Evolutionary conservation across 331 rosid genomes (phyloP), one percentile per base, ranked within the genome.

Genomic region (Ulmus americana): DNA sequence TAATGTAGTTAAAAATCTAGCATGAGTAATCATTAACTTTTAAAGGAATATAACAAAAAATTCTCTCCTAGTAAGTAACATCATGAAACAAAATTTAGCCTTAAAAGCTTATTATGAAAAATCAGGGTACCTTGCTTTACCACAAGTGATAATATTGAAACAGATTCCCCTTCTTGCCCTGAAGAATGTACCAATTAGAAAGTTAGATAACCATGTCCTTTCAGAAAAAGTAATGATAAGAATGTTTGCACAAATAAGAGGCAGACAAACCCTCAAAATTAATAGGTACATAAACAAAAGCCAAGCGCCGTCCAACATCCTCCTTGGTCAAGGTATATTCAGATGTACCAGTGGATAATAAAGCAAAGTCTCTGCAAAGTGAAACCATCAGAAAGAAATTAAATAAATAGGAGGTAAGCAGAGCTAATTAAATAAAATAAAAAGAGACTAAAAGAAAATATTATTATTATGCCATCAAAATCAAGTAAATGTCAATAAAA

Each of bases 91-190:
- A 72, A 64, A 55, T 53, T 45, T 20, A 67, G 60, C 46, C n/a
- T 55, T 14, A 75, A 60, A 70, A 69, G 40, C 7, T 40, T 70
- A 59, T 22, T 75, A 56, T 58, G 62, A 58, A 41, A 69, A 44
- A 62, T 68, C 67, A 59, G 68, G 61, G 48, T 92, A 94, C 99
- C 99, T 87, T 85, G 86, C 81, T 82, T 85, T 60, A 94, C 97
- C 63, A 73, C 75, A 59, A 82, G 64, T 45, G 99, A 82, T 73
- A 69, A 20, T 45, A 78, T 63, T 18, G 97, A 87, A 58, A 78
- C 59, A 57, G 97, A 83, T 54, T 82, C 85, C 68, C 99, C 99
- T 84, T 94, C 95, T 70, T 87, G 91, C 48, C 99, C 99, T 94
- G 81, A 72, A 75, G 11, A 76, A 56, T 68, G 73, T 22, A 67